Evolutionary conservation across 352 stramenopile genomes (phyloP).

Genomic region (Phytophthora europaea): DNA sequence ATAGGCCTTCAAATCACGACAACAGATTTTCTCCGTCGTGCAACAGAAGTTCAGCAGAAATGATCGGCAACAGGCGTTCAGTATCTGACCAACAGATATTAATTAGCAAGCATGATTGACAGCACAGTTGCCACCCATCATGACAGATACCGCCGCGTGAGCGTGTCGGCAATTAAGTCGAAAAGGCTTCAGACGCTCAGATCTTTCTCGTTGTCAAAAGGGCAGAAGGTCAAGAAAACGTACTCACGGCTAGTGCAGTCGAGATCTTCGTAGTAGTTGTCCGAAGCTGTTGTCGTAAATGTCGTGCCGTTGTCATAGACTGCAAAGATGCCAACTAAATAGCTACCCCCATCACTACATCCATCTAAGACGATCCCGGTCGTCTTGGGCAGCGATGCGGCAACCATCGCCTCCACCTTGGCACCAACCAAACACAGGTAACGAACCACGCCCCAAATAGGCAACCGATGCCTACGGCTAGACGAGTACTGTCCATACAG

Average conservation of each 20-base stretch:
- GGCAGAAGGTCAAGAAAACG: neutral
- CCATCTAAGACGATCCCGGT: neutral
- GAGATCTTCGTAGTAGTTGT: neutral
- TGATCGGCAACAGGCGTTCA: no score
- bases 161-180: no score
- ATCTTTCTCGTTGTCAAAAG: neutral
- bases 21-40: no score
- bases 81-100: no score
- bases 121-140: no score
- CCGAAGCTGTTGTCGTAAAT: neutral
- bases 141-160: no score
- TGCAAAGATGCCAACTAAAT: neutral
- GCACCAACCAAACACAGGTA: neutral
- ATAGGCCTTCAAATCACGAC: no score
- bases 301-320: neutral
- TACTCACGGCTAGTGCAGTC: neutral
- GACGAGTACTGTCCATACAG: no score
- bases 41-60: no score
- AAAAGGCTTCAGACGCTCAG: no score
- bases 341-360: neutral
- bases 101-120: no score
- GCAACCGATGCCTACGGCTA: no score
- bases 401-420: neutral
- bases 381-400: neutral
- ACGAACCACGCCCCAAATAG: neutral